A percentile compares a stretch with the other conserved stretches of the same genome.
phyloP scores from a whole-genome alignment of 2,329 filamentous ascomycete genomes.

The Ceratocystis destructans region DNA sequence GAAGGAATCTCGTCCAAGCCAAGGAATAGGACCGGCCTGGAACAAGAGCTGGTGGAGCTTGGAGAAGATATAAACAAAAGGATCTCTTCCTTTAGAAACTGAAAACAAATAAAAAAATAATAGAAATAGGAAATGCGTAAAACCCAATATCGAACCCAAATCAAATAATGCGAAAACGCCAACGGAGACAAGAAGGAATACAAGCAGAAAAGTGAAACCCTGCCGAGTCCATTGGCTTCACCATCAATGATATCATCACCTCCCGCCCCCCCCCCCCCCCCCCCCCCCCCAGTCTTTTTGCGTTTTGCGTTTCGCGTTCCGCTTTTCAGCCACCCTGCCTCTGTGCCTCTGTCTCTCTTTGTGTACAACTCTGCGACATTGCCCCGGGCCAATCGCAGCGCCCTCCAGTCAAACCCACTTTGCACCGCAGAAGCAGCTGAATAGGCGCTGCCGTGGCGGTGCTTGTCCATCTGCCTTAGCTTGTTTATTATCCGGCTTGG shows the following conservation, averaged over 20 bases:
- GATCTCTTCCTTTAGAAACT: neutral
- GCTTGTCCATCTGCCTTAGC: neutral
- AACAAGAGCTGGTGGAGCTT: neutral
- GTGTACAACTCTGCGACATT: neutral
- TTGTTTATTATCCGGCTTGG: neutral
- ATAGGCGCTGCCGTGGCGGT: neutral
- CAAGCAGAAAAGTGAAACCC: neutral
- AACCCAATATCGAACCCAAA: neutral
- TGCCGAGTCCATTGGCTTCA: neutral
- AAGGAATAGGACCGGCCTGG: neutral
- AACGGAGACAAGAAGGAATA: neutral
- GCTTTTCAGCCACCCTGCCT: neutral
- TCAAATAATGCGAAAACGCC: neutral
- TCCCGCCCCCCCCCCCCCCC: neutral
- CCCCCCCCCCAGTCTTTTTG: neutral
- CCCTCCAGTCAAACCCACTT: neutral
- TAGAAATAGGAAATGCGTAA: no score
- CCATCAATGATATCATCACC: neutral
- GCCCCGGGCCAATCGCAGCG: neutral
- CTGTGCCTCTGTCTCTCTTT: neutral
- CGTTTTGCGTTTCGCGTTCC: neutral
- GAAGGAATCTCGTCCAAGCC: neutral
- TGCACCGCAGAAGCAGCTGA: constrained; percentile 1
- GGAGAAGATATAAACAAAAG: neutral
- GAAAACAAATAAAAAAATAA: neutral